A percentile compares a stretch with the other conserved stretches of the same genome.
Evolutionary conservation across 768 basidiomycete genomes (phyloP).

Genomic region (Asterophora lycoperdoides): DNA sequence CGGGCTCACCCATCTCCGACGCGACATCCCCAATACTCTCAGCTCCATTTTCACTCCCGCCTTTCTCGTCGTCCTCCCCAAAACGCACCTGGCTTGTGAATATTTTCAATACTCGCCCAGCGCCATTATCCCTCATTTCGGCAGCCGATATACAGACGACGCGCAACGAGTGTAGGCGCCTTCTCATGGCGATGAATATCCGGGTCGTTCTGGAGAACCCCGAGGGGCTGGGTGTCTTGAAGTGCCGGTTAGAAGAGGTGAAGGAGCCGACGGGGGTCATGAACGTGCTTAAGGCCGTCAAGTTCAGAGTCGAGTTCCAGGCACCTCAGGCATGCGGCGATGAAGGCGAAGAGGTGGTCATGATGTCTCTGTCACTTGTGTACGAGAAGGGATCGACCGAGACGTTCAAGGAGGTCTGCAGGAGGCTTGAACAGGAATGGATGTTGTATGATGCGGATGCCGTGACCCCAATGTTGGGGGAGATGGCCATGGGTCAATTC

Average conservation of each 20-base stretch:
- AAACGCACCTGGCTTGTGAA: constrained; percentile 82
- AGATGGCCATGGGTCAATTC: background rate
- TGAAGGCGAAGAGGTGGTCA: constrained; percentile 39
- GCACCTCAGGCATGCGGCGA: constrained; percentile 25
- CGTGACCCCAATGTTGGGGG: background rate
- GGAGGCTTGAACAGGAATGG: constrained; percentile 66
- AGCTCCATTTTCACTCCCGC: constrained; percentile 34
- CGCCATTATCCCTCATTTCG: constrained; percentile 54
- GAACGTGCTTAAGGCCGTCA: constrained; percentile 60
- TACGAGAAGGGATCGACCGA: constrained; percentile 88
- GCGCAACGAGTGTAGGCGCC: constrained; percentile 64
- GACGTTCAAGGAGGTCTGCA: constrained; percentile 72
- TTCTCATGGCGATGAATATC: constrained; percentile 71
- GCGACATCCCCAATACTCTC: constrained; percentile 33
- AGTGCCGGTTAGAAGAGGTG: constrained; percentile 71
- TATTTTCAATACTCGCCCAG: constrained; percentile 82
- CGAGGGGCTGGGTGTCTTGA: constrained; percentile 63
- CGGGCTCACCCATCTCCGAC: constrained; percentile 43
- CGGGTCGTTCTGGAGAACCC: constrained; percentile 60
- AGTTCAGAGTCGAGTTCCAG: constrained; percentile 80
- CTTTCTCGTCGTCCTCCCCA: constrained; percentile 37
- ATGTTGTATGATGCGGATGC: constrained; percentile 40
- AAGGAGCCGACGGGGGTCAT: constrained; percentile 51
- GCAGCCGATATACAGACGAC: constrained; percentile 58
- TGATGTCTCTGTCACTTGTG: constrained; percentile 59